Evolutionary conservation across 2,329 filamentous ascomycete species (phyloP).

Genomic region (Aspergillus sp.): DNA sequence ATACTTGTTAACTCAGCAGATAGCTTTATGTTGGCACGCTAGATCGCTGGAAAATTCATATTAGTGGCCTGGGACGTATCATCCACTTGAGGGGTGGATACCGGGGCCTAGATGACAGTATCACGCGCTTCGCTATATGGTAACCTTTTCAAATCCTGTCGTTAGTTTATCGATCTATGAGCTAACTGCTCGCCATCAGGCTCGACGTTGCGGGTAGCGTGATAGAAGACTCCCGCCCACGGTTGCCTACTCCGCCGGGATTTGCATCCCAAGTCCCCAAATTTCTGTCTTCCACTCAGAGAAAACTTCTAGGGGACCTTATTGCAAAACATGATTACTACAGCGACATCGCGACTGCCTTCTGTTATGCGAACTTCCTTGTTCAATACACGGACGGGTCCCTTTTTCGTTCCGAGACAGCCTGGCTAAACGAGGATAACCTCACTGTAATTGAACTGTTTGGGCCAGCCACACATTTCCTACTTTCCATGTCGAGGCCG

Average conservation of each 20-base stretch:
- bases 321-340: neutral
- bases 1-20: neutral
- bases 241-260: neutral
- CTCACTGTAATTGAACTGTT: neutral
- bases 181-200: neutral
- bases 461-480: neutral
- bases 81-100: conserved; percentile 22
- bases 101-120: conserved; percentile 10
- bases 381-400: neutral
- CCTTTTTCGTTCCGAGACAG: neutral
- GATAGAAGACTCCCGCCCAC: neutral
- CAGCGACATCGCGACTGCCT: neutral
- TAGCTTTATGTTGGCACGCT: conserved; percentile 22
- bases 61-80: conserved; percentile 22
- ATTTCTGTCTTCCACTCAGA: neutral
- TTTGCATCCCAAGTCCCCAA: neutral
- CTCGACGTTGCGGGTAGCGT: neutral
- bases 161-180: neutral
- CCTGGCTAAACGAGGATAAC: neutral
- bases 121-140: neutral
- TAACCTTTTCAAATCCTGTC: neutral
- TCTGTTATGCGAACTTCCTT: neutral
- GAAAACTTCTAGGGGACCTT: neutral
- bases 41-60: conserved; percentile 24
- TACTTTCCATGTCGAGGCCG: neutral